These are phyloP conservation scores for Clavariopsis aquatica DNA, from an alignment of 495 filamentous ascomycete species.

Conservation along the genomic window DNA sequence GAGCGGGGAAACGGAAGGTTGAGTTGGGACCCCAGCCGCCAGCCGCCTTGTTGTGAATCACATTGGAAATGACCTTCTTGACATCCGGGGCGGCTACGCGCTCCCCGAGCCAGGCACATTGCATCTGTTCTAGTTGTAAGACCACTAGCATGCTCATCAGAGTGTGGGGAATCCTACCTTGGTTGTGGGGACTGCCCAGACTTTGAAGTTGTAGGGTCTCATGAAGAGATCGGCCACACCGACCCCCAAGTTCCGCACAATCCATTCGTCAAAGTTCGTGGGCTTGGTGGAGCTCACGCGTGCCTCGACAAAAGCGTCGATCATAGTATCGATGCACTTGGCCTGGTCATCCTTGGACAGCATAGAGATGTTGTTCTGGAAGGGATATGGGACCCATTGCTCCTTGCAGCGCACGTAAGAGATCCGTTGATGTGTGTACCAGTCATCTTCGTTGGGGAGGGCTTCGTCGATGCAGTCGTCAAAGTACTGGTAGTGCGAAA, in stretches of 20 bases:
- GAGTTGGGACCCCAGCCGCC: conserved; percentile 98
- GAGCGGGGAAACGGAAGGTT: conserved; percentile 97
- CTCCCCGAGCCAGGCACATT: conserved; percentile 98
- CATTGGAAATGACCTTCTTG: conserved; percentile 92
- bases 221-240: conserved; percentile 97
- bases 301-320: conserved; percentile 85
- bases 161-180: conserved; percentile 64
- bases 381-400: conserved; percentile 97
- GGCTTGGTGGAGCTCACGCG: conserved; percentile 89
- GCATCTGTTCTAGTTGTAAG: conserved; percentile 68
- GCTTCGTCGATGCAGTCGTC: conserved; percentile 98
- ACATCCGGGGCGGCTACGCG: conserved; percentile 96
- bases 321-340: conserved; percentile 92
- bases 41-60: conserved; percentile 92
- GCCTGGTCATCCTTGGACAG: conserved; percentile 96
- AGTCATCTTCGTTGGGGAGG: conserved; percentile 88
- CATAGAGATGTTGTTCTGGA: conserved; percentile 99
- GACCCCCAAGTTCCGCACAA: conserved; percentile 84
- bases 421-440: conserved; percentile 97
- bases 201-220: conserved; percentile 99
- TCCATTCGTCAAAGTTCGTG: conserved; percentile 98
- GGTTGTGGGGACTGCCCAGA: conserved; percentile 97
- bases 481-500: conserved; percentile 99
- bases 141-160: not conserved
- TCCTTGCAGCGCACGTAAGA: conserved; percentile 97